Conservation (phyloP, 129 eudicot genomes). For the Escallonia rubra region DNA sequence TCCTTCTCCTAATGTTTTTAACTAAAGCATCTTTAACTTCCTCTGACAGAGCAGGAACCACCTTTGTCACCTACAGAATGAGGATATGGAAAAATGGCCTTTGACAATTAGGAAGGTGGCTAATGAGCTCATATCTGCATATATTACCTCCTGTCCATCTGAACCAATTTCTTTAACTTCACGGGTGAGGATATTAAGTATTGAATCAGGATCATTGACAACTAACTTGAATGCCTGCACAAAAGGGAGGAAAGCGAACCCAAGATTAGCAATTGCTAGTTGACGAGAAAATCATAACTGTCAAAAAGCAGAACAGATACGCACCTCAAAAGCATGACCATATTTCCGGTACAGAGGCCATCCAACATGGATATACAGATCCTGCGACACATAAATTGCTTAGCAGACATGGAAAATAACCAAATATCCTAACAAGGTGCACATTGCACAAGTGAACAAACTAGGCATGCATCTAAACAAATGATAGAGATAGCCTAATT, state of each 20-base stretch:
- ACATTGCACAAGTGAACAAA: too few species aligned
- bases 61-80: conserved; percentile 61
- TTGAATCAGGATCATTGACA: conserved; percentile 83
- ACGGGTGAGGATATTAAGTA: conserved; percentile 71
- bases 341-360: conserved; percentile 93
- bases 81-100: conserved; percentile 4
- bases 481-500: too few species aligned
- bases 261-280: conserved; percentile 1
- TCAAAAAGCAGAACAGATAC: conserved; percentile 5
- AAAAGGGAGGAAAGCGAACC: background rate
- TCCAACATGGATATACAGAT: conserved; percentile 79
- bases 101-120: background rate
- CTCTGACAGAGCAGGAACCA: conserved; percentile 78
- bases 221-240: conserved; percentile 78
- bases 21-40: conserved; percentile 83
- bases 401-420: background rate
- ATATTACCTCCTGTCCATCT: conserved; percentile 80
- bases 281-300: background rate
- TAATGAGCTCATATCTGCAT: conserved; percentile 6
- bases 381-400: conserved; percentile 37
- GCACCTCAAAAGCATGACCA: conserved; percentile 97
- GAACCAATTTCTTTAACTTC: conserved; percentile 85
- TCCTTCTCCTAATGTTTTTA: conserved; percentile 83
- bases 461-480: too few species aligned
- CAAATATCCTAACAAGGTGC: background rate